Evolutionary conservation across 2,329 filamentous ascomycete genomes (phyloP).

Genomic region (Drechslerella coelobrocha): DNA sequence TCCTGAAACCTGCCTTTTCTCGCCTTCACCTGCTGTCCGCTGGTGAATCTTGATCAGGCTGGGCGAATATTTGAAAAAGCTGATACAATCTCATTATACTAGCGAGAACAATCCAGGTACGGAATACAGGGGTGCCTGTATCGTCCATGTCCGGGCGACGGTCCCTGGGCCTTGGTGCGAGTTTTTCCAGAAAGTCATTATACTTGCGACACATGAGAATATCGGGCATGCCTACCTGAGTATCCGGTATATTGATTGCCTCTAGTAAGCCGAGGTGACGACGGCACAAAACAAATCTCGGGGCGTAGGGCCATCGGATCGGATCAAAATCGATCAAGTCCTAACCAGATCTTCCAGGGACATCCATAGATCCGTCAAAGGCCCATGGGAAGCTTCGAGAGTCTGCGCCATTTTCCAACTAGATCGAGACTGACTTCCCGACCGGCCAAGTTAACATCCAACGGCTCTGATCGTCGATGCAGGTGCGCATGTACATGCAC

Average conservation of each 20-base stretch:
- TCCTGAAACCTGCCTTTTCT: neutral
- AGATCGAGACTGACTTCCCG: constrained; percentile 8
- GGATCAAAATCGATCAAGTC: constrained; percentile 34
- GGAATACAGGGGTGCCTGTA: neutral
- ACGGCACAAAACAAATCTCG: neutral
- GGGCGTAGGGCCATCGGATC: constrained; percentile 8
- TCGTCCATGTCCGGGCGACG: neutral
- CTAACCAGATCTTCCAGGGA: constrained; percentile 15
- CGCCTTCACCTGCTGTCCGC: neutral
- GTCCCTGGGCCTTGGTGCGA: neutral
- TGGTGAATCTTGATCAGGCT: neutral
- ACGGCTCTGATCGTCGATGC: too few species aligned
- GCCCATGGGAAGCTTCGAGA: constrained; percentile 17
- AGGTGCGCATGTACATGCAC: neutral
- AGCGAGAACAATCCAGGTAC: neutral
- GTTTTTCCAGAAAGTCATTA: constrained; percentile 14
- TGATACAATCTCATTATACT: too few species aligned
- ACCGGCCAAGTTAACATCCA: too few species aligned
- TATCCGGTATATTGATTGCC: neutral
- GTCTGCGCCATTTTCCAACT: constrained; percentile 37
- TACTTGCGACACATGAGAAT: constrained; percentile 40
- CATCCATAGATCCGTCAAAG: constrained; percentile 6
- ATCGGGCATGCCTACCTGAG: constrained; percentile 14
- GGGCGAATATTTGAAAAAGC: too few species aligned
- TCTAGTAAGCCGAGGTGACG: neutral